Evolutionary conservation across 805 yeast species (phyloP), one percentile per base, ranked within the genome.

Genomic region (Nakazawaea anatomiae): DNA sequence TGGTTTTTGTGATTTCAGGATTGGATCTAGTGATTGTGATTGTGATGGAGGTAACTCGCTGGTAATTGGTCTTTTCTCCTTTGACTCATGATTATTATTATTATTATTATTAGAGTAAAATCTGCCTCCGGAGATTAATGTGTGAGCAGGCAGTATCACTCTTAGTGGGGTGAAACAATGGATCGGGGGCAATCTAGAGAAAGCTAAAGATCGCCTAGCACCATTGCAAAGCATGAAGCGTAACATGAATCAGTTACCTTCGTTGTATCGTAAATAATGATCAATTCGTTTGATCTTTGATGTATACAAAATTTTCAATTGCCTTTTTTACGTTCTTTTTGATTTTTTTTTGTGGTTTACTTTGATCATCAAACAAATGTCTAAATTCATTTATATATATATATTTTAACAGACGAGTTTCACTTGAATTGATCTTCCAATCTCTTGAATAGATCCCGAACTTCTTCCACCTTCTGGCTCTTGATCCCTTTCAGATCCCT

Each of bases 391-490:
- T 2, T 14, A 10, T 27, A 40, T 6, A 4, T n/a, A 4, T 40
- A 18, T 9, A n/a, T 6, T 34, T 34, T 10, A 10, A 34, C 12
- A 34, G 12, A 34, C 36, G 31, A 40, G 11, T 40, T 55, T 61
- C 61, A 75, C 65, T 77, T 55, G 59, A 72, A 76, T 9, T 60
- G 56, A 49, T 71, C 72, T 61, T 86, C 91, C 52, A 83, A 63
- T 0, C 68, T 60, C n/a, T 71, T 67, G 61, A 90, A 89, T 60
- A 67, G 68, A 5, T 67, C 57, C 52, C 75, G 72, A 2, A 83
- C 75, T 52, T 83, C 85, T 6, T 77, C 79, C 1, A 72, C 61
- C 0, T 76, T 67, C 62, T 82, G 46, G 32, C 70, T 69, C 28
- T 63, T 65, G 6, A 80, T 65, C 52, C 67, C 74, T 49, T 82